These are phyloP conservation scores for Scedosporium apiospermum DNA, from an alignment of 2,329 filamentous ascomycete genomes.

Conservation along the genomic window DNA sequence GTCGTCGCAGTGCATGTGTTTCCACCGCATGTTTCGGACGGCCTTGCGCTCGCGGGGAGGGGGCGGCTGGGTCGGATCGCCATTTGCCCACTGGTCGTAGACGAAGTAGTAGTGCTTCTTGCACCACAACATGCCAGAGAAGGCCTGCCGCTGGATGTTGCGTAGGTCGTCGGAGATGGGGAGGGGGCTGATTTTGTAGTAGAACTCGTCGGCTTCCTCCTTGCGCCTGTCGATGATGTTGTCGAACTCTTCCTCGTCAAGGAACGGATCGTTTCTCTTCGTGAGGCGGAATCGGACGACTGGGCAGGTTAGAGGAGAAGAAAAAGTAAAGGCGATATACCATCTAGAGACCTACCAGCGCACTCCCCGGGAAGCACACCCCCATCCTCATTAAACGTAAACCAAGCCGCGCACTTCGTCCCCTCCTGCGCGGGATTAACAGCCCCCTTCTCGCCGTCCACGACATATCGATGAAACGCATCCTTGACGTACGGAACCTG, in stretches of 20 bases:
- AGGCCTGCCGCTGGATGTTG: constrained; percentile 90
- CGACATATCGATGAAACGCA: constrained; percentile 82
- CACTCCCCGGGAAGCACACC: constrained; percentile 86
- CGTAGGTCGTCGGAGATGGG: constrained; percentile 90
- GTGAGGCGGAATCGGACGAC: constrained; percentile 90
- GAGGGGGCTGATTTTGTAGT: constrained; percentile 82
- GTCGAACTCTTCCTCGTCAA: constrained; percentile 90
- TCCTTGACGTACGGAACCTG: constrained; percentile 84
- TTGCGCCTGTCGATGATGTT: constrained; percentile 78
- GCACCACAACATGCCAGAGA: constrained; percentile 96
- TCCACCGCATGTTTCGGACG: constrained; percentile 84
- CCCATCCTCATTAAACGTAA: constrained; percentile 78
- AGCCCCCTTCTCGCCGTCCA: constrained; percentile 68
- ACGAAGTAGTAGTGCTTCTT: constrained; percentile 97
- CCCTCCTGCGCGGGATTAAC: constrained; percentile 73
- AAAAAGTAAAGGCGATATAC: constrained; percentile 20
- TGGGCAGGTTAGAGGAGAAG: constrained; percentile 14
- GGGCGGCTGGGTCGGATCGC: constrained; percentile 79
- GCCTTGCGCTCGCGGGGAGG: constrained; percentile 72
- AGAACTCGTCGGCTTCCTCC: constrained; percentile 94
- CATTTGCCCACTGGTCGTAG: constrained; percentile 97
- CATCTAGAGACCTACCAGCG: constrained; percentile 57
- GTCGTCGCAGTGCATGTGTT: constrained; percentile 89
- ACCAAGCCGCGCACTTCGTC: constrained; percentile 89
- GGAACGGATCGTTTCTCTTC: constrained; percentile 61